phyloP scores from a whole-genome alignment of 1,284 basidiomycete genomes.

The Clitocybe nebularis region DNA sequence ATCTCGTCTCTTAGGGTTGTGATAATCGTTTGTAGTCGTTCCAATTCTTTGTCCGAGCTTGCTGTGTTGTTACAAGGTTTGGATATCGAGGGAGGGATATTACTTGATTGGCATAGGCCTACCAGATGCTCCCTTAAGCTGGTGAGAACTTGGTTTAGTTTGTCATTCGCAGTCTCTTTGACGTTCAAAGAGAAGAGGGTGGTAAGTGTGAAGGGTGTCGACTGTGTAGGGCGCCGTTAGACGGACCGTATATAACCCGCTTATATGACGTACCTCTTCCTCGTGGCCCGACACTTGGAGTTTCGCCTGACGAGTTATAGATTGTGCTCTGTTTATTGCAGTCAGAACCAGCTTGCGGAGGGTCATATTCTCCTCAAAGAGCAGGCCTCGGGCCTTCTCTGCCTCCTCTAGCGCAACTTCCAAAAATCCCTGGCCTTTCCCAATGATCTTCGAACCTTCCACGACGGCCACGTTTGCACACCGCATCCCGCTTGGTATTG shows the following conservation, averaged over 20 bases:
- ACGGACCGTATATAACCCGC: neutral
- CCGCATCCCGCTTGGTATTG: constrained; percentile 44
- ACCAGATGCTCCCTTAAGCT: constrained; percentile 35
- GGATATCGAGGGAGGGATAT: constrained; percentile 15
- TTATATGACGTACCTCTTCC: constrained; percentile 39
- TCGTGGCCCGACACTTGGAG: constrained; percentile 29
- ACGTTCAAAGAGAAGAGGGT: constrained; percentile 61
- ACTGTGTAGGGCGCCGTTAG: constrained; percentile 29
- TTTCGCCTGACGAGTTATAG: constrained; percentile 44
- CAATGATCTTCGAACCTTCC: constrained; percentile 42
- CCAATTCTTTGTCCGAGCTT: constrained; percentile 37
- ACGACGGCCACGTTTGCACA: constrained; percentile 52
- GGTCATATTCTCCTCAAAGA: constrained; percentile 68
- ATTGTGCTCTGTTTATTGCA: constrained; percentile 67
- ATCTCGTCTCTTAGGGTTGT: constrained; percentile 51
- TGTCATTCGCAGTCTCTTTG: constrained; percentile 47
- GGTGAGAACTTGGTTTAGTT: constrained; percentile 43
- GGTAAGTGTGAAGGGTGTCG: constrained; percentile 39
- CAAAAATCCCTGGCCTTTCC: constrained; percentile 52
- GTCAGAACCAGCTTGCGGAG: constrained; percentile 68
- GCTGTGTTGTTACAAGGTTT: constrained; percentile 12
- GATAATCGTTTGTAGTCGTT: constrained; percentile 45
- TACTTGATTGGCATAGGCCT: constrained; percentile 18
- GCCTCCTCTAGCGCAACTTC: constrained; percentile 75
- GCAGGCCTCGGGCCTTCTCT: constrained; percentile 59